Conservation (phyloP, 176 grass and related monocot genomes). For the Echinochloa phyllopogon region DNA sequence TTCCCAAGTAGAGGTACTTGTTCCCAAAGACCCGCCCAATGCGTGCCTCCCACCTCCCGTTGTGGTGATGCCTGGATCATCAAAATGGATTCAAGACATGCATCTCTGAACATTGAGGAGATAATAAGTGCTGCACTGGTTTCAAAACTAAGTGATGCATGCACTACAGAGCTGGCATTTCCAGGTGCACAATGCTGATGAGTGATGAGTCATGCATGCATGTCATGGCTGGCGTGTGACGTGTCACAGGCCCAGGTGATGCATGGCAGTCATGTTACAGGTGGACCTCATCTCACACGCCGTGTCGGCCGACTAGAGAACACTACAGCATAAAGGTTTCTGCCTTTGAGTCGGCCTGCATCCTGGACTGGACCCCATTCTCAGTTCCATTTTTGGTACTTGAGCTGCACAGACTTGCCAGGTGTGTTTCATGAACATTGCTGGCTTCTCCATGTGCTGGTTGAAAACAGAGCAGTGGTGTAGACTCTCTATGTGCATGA, state of each 20-base stretch:
- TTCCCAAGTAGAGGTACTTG: slow-evolving; percentile 95
- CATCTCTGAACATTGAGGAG: background rate
- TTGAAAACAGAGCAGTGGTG: background rate
- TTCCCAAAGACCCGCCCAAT: slow-evolving; percentile 82
- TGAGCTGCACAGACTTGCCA: slow-evolving; percentile 7
- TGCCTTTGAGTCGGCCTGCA: slow-evolving; percentile 19
- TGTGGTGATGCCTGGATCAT: slow-evolving; percentile 81
- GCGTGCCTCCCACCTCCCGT: slow-evolving; percentile 93
- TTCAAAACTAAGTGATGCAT: background rate
- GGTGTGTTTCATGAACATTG: background rate
- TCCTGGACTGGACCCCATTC: background rate
- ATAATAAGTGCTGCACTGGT: background rate
- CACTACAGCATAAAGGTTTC: background rate
- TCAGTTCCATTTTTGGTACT: slow-evolving; percentile 24
- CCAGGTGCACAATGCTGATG: background rate
- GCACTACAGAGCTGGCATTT: background rate
- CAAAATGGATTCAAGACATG: background rate
- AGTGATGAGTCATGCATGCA: slow-evolving; percentile 6
- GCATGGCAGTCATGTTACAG: slow-evolving; percentile 36
- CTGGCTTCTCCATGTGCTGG: background rate
- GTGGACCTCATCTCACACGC: slow-evolving; percentile 20
- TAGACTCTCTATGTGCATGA: background rate
- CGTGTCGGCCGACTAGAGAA: slow-evolving; percentile 26
- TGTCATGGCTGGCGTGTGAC: slow-evolving; percentile 23
- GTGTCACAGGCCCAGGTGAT: slow-evolving; percentile 18